phyloP scores from a whole-genome alignment of 495 filamentous ascomycete species.

The Penicillium chermesinum region DNA sequence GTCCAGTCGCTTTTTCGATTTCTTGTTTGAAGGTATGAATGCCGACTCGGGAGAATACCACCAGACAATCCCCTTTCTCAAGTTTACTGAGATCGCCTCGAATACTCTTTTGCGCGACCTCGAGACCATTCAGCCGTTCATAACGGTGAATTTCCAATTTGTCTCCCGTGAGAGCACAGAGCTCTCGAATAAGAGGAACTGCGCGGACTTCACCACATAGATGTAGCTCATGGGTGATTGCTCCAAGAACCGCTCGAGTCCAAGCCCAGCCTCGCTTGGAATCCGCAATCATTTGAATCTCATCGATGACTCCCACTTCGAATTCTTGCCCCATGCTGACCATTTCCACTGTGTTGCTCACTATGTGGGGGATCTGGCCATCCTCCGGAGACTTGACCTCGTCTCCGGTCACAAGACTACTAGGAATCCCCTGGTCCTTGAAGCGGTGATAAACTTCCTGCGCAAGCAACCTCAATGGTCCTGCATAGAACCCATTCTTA shows the following conservation, averaged over 20 bases:
- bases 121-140: conserved; percentile 71
- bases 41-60: conserved; percentile 73
- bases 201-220: conserved; percentile 86
- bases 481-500: conserved; percentile 79
- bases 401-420: conserved; percentile 86
- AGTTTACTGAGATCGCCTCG: conserved; percentile 58
- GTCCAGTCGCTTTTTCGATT: conserved; percentile 71
- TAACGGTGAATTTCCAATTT: conserved; percentile 76
- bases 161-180: conserved; percentile 80
- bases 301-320: conserved; percentile 94
- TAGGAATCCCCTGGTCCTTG: conserved; percentile 64
- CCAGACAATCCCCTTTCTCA: conserved; percentile 83
- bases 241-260: conserved; percentile 86
- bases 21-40: conserved; percentile 75
- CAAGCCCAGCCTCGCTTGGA: conserved; percentile 86
- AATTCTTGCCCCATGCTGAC: conserved; percentile 61
- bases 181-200: conserved; percentile 70
- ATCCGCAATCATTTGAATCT: conserved; percentile 96
- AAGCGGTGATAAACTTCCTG: conserved; percentile 89
- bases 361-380: conserved; percentile 47
- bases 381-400: conserved; percentile 59
- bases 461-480: conserved; percentile 83
- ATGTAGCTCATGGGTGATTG: conserved; percentile 83
- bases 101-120: conserved; percentile 58
- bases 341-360: conserved; percentile 97